Base-by-base conservation (phyloP, 257 asterid species). In the Eustoma russellianum region DNA sequence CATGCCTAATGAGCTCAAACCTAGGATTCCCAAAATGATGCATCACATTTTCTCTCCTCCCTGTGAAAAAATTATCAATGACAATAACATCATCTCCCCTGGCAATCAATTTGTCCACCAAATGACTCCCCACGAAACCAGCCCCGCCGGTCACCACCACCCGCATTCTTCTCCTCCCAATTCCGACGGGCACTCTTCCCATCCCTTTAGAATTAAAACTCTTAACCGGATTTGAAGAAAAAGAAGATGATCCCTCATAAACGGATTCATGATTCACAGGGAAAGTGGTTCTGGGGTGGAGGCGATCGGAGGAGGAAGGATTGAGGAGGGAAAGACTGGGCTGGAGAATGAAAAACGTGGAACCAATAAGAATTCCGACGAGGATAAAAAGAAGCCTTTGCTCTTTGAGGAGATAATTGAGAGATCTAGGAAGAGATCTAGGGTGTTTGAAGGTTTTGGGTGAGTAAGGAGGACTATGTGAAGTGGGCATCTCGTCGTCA, bases 361-460 rank as follows among this genome's bases (percentile, higher is more conserved):
- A 77, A 46, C 89, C 94, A 74, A 81, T 81, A 28, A 87, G 50
- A 28, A 81, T 74, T 1, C 96, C 94, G 34, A 87, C 68, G 47
- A 87, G 74, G 66, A 87, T 77, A 76, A 87, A 87, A 48, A 87
- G 66, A 6, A 87, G 87, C 7, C 96, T 73, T 76, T 87, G 96
- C 69, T 87, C 96, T 57, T 53, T 79, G 71, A 84, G 82, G 65
- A 87, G 71, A 67, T 84, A 87, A 60, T 33, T 76, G 66, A 87
- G 60, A 70, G 96, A 79, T 77, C 87, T 74, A 52, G 87, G 87
- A 3, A 87, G 76, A 59, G 94, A 87, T 73, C 93, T 66, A 7
- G 71, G 67, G 73, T 82, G 84, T 57, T 88, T 88, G 3, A 68
- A 69, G 60, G 95, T 65, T 74, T 88, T 88, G 44, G 94, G 88